Percentiles rank a stretch among this genome's conserved stretches.
phyloP scores from a whole-genome alignment of 495 filamentous ascomycete species.

The Stereocaulon alpinum region DNA sequence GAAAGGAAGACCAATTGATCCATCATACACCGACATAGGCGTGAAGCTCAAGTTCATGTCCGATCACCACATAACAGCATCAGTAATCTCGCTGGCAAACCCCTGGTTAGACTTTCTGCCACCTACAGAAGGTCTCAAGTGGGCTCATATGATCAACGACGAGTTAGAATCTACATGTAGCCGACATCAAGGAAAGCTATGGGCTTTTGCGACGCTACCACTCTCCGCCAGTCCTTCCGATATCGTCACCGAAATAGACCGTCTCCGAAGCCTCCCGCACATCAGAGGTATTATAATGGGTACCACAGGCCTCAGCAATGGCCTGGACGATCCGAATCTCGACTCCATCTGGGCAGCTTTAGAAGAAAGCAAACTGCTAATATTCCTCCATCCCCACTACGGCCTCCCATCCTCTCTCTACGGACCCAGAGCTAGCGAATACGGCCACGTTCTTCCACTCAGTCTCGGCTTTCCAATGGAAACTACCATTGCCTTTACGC shows the following conservation, averaged over 20 bases:
- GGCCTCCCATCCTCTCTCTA: slow-evolving; percentile 72
- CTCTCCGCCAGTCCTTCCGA: slow-evolving; percentile 53
- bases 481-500: slow-evolving; percentile 80
- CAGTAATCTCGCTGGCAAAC: slow-evolving; percentile 84
- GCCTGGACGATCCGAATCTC: slow-evolving; percentile 68
- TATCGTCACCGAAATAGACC: slow-evolving; percentile 53
- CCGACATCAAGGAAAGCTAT: slow-evolving; percentile 49
- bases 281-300: slow-evolving; percentile 82
- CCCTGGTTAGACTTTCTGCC: slow-evolving; percentile 89
- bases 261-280: slow-evolving; percentile 47
- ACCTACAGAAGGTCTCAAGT: slow-evolving; percentile 45
- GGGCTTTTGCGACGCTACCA: slow-evolving; percentile 73
- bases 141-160: slow-evolving; percentile 60
- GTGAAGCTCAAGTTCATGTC: slow-evolving; percentile 84
- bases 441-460: slow-evolving; percentile 82
- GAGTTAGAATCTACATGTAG: slow-evolving; percentile 62
- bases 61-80: slow-evolving; percentile 66
- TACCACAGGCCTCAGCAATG: slow-evolving; percentile 68
- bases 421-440: slow-evolving; percentile 56
- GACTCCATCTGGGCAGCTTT: slow-evolving; percentile 62
- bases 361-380: slow-evolving; percentile 46
- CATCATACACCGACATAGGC: slow-evolving; percentile 58
- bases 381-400: slow-evolving; percentile 93
- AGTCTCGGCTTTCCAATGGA: slow-evolving; percentile 87
- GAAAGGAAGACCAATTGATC: slow-evolving; percentile 63